Percentiles rank a stretch among this genome's conserved stretches.
Conservation (phyloP, 495 filamentous ascomycete genomes). For the Entonaema liquescens region DNA sequence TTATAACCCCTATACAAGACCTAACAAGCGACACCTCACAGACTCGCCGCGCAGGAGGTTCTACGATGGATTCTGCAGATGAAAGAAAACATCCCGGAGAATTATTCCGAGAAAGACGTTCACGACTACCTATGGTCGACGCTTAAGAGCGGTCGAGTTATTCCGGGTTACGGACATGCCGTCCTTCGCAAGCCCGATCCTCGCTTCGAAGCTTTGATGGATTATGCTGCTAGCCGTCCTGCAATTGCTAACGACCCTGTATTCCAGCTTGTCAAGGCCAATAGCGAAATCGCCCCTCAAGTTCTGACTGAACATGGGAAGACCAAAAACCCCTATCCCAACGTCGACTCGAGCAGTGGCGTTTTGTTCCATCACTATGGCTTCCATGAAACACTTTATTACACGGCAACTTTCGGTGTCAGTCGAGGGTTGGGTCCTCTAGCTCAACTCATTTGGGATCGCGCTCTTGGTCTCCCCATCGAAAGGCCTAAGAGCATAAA, state of each 20-base stretch:
- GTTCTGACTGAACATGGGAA: constrained; percentile 95
- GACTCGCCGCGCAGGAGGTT: constrained; percentile 94
- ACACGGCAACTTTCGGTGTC: constrained; percentile 96
- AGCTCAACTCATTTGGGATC: constrained; percentile 95
- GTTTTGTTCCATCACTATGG: constrained; percentile 98
- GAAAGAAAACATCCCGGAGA: constrained; percentile 83
- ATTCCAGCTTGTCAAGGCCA: constrained; percentile 92
- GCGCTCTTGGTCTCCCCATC: constrained; percentile 93
- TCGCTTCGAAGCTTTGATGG: constrained; percentile 94
- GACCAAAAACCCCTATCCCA: constrained; percentile 98
- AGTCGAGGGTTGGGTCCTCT: constrained; percentile 89
- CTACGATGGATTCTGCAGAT: constrained; percentile 95
- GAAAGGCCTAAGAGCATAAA: constrained; percentile 98
- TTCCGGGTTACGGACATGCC: constrained; percentile 98
- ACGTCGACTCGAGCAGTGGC: constrained; percentile 90
- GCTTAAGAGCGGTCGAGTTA: constrained; percentile 91
- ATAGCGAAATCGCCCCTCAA: constrained; percentile 76
- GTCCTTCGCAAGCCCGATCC: constrained; percentile 97
- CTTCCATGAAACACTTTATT: constrained; percentile 96
- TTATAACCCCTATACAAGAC: background rate
- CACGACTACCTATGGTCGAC: constrained; percentile 90
- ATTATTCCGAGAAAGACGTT: constrained; percentile 80
- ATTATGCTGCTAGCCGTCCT: constrained; percentile 85
- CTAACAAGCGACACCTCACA: constrained; percentile 37
- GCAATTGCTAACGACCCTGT: constrained; percentile 88